phyloP scores from a whole-genome alignment of 768 basidiomycete species.

The Mycena polygramma region DNA sequence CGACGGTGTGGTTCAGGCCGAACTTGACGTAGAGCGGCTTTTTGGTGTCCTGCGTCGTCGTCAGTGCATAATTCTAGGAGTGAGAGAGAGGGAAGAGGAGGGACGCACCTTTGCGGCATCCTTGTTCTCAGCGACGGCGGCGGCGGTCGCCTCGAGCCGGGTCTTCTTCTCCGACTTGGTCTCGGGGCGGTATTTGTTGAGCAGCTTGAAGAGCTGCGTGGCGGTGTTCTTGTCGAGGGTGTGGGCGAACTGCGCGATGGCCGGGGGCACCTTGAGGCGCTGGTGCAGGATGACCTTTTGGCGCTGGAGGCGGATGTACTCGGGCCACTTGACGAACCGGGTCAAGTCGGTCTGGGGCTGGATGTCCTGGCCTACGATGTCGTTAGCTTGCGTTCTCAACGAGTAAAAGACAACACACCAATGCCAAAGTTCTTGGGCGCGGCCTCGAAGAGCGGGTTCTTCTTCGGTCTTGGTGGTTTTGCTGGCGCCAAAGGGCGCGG shows the following conservation, averaged over 20 bases:
- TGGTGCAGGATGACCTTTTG: constrained; percentile 99
- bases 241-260: constrained; percentile 97
- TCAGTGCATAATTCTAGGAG: too few relatives aligned
- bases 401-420: constrained; percentile 63
- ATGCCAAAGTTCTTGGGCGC: constrained; percentile 95
- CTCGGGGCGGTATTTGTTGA: constrained; percentile 98
- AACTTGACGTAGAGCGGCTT: constrained; percentile 97
- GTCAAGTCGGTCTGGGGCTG: constrained; percentile 91
- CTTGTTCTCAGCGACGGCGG: constrained; percentile 86
- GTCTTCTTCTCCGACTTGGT: constrained; percentile 98
- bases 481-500: constrained; percentile 85
- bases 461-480: constrained; percentile 81
- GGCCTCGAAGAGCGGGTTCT: constrained; percentile 97
- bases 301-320: constrained; percentile 97
- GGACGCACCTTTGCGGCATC: constrained; percentile 64
- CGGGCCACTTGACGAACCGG: constrained; percentile 99
- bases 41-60: constrained; percentile 75
- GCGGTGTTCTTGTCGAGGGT: constrained; percentile 99
- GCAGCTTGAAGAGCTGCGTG: constrained; percentile 95
- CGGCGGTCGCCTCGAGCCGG: constrained; percentile 84
- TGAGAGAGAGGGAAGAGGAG: too few relatives aligned
- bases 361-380: constrained; percentile 85
- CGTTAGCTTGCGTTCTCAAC: background rate
- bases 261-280: constrained; percentile 97
- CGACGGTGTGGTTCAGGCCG: constrained; percentile 97